Base-by-base conservation (phyloP, 2,329 filamentous ascomycete genomes). In the Diplodia scrobiculata region DNA sequence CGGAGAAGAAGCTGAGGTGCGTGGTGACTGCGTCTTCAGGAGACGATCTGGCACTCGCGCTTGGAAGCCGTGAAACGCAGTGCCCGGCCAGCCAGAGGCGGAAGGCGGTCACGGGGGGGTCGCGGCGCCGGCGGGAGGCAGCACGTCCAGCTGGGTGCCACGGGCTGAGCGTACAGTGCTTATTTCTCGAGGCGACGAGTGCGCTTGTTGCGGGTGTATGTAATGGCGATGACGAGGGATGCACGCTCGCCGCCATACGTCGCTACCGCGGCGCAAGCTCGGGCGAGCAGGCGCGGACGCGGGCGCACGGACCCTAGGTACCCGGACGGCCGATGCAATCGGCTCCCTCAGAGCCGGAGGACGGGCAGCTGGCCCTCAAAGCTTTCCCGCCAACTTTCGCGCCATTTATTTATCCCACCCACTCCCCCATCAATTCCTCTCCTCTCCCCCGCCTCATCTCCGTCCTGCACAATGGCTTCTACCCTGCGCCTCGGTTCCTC, bases 401-500 rank as follows among this genome's bases (percentile, higher is more conserved):
- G 34, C 52, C 52, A 48, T 51, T 66, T 50, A 66, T 70, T 72
- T 71, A 72, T 74, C 73, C 71, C 72, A 68, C 65, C 70, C 70
- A 66, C 68, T 66, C 69, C 41, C 68, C 71, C 73, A 74, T 73
- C 71, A 75, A 69, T 76, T 73, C 71, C 76, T 73, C 76, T 74
- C 75, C 69, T 70, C 72, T 73, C 68, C 72, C 73, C 74, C 69
- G 68, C 69, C 67, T 66, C 69, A 73, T 72, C 65, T 69, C 71
- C 73, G 74, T 47, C 55, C 19, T 74, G 71, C 74, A 72, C 82
- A 82, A 97, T 97, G 91, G 90, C 92, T 79, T 88, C 91, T 77
- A 86, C 91, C 78, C 82, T 95, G 79, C 90, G 91, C 84, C 81
- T 96, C 77, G 88, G 89, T 83, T 88, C 90, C 77, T 86, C 90